Conservation (phyloP, 106 monocot genomes). For the Allium sativum region DNA sequence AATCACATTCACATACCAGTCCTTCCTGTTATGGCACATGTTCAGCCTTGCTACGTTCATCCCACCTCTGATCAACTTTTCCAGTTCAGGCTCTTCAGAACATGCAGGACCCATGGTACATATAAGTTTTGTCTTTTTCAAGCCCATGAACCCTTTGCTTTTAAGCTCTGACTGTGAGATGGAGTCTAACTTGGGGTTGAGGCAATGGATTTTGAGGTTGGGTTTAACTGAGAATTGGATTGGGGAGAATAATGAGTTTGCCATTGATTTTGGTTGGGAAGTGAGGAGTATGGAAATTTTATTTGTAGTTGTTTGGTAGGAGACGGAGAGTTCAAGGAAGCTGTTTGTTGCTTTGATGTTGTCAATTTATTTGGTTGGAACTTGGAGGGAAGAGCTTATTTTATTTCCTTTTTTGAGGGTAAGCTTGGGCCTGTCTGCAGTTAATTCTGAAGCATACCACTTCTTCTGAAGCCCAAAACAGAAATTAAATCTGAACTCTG, state of each 20-base stretch:
- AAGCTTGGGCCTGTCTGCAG: too few relatives aligned
- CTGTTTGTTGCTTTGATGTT: too few relatives aligned
- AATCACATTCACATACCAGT: slow-evolving; percentile 38
- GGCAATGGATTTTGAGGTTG: background rate
- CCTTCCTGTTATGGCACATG: slow-evolving; percentile 40
- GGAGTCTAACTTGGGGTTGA: slow-evolving; percentile 10
- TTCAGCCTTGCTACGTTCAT: slow-evolving; percentile 43
- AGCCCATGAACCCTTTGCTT: slow-evolving; percentile 30
- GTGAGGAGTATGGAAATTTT: too few relatives aligned
- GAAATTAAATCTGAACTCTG: too few relatives aligned
- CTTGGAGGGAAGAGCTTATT: too few relatives aligned
- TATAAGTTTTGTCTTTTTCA: slow-evolving; percentile 48
- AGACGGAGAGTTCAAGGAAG: too few relatives aligned
- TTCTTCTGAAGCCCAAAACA: too few relatives aligned
- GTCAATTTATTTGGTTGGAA: too few relatives aligned
- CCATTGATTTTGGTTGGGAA: too few relatives aligned
- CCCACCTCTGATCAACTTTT: slow-evolving; percentile 25
- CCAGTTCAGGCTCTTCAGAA: slow-evolving; percentile 17
- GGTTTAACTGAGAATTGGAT: slow-evolving; percentile 2
- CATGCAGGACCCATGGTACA: slow-evolving; percentile 46
- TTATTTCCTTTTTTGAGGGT: too few relatives aligned
- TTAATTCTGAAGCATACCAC: too few relatives aligned
- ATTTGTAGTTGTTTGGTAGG: too few relatives aligned
- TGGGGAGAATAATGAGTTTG: background rate
- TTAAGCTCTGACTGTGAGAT: slow-evolving; percentile 17